A percentile compares a stretch with the other conserved stretches of the same genome.
Evolutionary conservation across 495 filamentous ascomycete species (phyloP).

Genomic region (Podospora australis): DNA sequence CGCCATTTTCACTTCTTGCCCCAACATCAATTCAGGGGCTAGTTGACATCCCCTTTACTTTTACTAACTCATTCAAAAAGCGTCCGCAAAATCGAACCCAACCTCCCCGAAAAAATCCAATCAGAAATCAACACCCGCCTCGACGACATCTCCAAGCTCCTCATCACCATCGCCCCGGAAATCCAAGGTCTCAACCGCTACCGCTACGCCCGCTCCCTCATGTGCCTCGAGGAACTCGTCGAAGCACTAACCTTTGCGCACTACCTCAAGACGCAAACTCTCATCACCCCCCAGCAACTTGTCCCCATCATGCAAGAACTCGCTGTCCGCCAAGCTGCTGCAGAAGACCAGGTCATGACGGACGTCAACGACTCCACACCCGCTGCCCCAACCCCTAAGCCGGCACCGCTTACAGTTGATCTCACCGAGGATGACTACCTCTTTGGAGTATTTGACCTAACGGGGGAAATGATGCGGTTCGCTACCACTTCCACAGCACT

Average conservation of each 20-base stretch:
- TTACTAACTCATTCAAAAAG: constrained; percentile 7
- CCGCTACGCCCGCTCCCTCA: constrained; percentile 82
- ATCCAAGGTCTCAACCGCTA: constrained; percentile 71
- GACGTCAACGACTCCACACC: constrained; percentile 10
- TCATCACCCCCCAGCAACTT: constrained; percentile 62
- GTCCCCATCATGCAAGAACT: constrained; percentile 35
- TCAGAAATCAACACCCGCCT: constrained; percentile 59
- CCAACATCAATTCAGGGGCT: too few relatives aligned
- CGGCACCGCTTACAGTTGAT: constrained; percentile 40
- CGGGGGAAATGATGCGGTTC: constrained; percentile 94
- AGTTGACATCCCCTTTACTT: too few relatives aligned
- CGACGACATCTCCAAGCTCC: constrained; percentile 60
- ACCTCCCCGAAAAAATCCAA: constrained; percentile 58
- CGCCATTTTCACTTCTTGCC: constrained; percentile 91
- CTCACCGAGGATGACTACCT: constrained; percentile 82
- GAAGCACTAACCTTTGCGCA: constrained; percentile 80
- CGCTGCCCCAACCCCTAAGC: neutral
- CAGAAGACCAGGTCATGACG: constrained; percentile 24
- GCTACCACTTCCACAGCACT: constrained; percentile 75
- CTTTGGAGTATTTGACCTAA: constrained; percentile 85
- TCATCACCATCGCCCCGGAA: constrained; percentile 61
- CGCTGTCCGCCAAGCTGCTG: constrained; percentile 17
- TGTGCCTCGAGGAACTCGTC: constrained; percentile 84
- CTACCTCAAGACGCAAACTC: constrained; percentile 69
- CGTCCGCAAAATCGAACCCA: constrained; percentile 54